Base-by-base conservation (phyloP, 441 rosid species). In the Geranium incanum region DNA sequence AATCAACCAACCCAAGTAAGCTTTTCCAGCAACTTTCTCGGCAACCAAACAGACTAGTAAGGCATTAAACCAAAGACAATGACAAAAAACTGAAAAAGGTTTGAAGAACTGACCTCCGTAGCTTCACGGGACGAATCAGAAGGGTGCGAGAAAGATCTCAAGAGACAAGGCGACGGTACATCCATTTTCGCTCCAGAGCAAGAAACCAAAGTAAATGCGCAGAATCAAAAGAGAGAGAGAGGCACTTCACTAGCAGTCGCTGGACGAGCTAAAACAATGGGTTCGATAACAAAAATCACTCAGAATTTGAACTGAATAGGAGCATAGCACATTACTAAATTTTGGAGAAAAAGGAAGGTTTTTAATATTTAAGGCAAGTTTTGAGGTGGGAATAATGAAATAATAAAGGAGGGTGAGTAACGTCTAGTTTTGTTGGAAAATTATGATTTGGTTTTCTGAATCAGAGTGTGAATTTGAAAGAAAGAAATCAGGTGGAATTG, bases 111-210 rank as follows among this genome's bases (percentile, higher is more conserved):
- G 28, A 90, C 97, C 96, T 88, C 86, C 77, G 74, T 74, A 75
- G 75, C 68, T 74, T 84, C 87, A 66, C 78, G 83, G 39, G 86
- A 82, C 21, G 87, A 81, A 65, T 74, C 85, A 6, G 92, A 74
- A 69, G 99, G 96, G 76, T 90, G 93, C 78, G 99, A 90, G 77
- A 90, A 88, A 0, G 95, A 90, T 86, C 95, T 88, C 83, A 75
- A 66, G 23, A 92, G 88, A 78, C 87, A 84, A 65, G 90, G 80
- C 3, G 94, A 78, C 1, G 96, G 76, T 76, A 92, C 97, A 5
- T 80, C 94, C 97, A 95, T 92, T 75, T 72, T 55, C 21, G 21
- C 62, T 15, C 21, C 1, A 15, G 4, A 52, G 4, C 16, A 6
- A 5, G 21, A 15, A 6, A 5, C 1, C 3, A 1, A 5, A 16